These are phyloP conservation scores for Durio zibethinus DNA, from an alignment of 345 rosid genomes.

Conservation along the genomic window DNA sequence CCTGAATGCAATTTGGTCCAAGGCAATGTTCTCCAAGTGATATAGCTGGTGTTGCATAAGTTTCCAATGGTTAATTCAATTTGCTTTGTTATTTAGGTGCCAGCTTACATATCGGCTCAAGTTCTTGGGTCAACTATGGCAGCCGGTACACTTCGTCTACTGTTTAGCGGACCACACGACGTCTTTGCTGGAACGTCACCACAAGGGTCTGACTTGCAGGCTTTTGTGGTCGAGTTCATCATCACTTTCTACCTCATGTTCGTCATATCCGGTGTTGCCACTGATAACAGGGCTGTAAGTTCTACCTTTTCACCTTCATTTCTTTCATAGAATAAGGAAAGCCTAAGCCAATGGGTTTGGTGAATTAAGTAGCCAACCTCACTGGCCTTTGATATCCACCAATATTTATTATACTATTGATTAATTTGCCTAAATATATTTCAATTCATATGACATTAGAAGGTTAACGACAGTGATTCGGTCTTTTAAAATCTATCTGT, in stretches of 20 bases:
- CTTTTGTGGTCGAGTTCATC: conserved; percentile 83
- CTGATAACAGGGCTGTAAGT: conserved; percentile 91
- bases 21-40: not conserved
- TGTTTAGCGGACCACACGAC: conserved; percentile 61
- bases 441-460: not conserved
- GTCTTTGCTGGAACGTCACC: conserved; percentile 77
- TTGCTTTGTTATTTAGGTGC: conserved; percentile 48
- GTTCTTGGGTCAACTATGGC: conserved; percentile 74
- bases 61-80: not conserved
- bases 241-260: conserved; percentile 96
- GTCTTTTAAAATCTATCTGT: not conserved
- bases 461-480: not conserved
- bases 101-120: conserved; percentile 68
- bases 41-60: not conserved
- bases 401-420: not conserved
- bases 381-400: not conserved
- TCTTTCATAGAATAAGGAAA: not conserved
- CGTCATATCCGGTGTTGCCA: conserved; percentile 78
- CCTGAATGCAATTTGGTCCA: not conserved
- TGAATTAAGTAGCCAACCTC: not conserved
- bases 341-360: not conserved
- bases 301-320: not conserved
- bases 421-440: not conserved
- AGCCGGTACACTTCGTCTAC: conserved; percentile 65
- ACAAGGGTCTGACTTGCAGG: conserved; percentile 59